Evolutionary conservation across 2,329 filamentous ascomycete species (phyloP), one percentile per base, ranked within the genome.

Genomic region (Sporothrix inflata): DNA sequence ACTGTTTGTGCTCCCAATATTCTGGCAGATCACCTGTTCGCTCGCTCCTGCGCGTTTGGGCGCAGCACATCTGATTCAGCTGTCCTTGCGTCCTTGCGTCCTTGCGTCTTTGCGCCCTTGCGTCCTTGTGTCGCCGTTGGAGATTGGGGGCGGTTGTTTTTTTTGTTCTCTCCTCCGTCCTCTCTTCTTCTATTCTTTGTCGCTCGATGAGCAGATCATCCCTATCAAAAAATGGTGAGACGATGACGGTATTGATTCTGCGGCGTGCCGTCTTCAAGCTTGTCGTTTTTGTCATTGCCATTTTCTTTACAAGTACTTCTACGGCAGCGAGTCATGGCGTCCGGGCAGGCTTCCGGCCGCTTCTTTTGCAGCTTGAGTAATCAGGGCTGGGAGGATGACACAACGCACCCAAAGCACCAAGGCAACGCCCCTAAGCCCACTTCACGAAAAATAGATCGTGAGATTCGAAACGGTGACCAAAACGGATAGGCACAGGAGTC

Each of bases 391-490:
- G 57, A 63, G 4, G 57, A 63, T 63, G 57, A 45, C 60, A 63
- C 60, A 45, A 42, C 8, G n/a, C n/a, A n/a, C n/a, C n/a, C 14
- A 16, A 11, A 8, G 8, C 21, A 53, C 5, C 8, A 53, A 30
- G n/a, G n/a, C n/a, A n/a, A n/a, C n/a, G n/a, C n/a, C n/a, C n/a
- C n/a, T n/a, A n/a, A n/a, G n/a, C n/a, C n/a, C n/a, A n/a, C n/a
- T n/a, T 34, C 30, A 34, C 7, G 6, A 49, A 42, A 42, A 66
- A 30, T n/a, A 27, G 24, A 61, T 70, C 42, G 51, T 60, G 51
- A 38, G 27, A 24, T 34, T 8, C 21, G 45, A 67, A 71, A 71
- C 70, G 70, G 70, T 71, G 70, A 21, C 60, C 34, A 21, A 71
- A 67, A 47, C 11, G 40, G 70, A 65, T n/a, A 45, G 21, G 60